These are phyloP conservation scores for Coelastrella sp. DNA, from an alignment of 139 green algal genomes.

Conservation along the genomic window DNA sequence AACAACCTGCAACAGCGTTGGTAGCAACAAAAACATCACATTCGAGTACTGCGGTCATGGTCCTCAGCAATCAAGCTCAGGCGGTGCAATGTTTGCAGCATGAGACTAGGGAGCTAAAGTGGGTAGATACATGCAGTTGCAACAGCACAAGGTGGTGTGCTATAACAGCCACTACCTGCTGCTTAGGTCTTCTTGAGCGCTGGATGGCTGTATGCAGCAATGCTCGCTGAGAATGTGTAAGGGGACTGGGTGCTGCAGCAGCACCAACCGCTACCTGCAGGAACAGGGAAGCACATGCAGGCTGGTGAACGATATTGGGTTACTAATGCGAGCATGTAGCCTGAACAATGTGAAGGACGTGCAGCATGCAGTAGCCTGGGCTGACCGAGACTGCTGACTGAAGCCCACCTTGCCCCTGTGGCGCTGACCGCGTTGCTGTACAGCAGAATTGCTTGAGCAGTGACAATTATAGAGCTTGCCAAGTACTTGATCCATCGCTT, in stretches of 20 bases:
- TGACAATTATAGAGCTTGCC: slow-evolving; percentile 8
- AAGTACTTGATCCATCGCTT: slow-evolving; percentile 36
- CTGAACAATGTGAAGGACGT: too few relatives aligned
- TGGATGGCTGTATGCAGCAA: slow-evolving; percentile 40
- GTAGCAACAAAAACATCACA: too few relatives aligned
- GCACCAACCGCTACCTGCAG: slow-evolving; percentile 15
- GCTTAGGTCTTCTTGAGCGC: not conserved
- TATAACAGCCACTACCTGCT: not conserved
- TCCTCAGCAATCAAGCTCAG: too few relatives aligned
- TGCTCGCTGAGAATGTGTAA: not conserved
- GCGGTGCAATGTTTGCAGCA: too few relatives aligned
- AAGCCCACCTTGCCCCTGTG: not conserved
- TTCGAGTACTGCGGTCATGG: too few relatives aligned
- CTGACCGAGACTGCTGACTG: not conserved
- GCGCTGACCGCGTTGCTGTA: not conserved
- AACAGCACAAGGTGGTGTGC: too few relatives aligned
- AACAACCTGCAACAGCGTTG: not conserved
- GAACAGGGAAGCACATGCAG: too few relatives aligned
- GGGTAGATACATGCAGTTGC: too few relatives aligned
- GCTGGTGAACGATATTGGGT: too few relatives aligned
- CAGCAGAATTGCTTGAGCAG: not conserved
- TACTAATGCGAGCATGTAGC: too few relatives aligned
- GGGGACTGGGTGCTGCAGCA: not conserved
- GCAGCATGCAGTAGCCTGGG: not conserved
- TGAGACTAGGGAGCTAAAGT: too few relatives aligned